Base-by-base conservation (phyloP, 2,329 filamentous ascomycete species). In the Sclerotinia sclerotiorum region DNA sequence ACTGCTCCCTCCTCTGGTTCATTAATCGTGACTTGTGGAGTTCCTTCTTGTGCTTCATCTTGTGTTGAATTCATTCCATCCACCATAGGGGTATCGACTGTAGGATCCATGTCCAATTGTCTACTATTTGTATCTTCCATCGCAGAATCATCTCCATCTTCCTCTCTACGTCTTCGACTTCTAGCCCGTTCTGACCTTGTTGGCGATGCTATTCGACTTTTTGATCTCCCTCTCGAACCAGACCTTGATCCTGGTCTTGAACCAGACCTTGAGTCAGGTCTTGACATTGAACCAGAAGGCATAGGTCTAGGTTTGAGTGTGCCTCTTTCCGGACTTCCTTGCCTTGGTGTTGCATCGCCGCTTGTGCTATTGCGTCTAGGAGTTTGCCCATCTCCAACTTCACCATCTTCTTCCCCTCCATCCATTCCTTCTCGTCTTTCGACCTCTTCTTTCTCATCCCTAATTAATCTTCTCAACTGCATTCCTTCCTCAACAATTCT, bases 371-470 rank as follows among this genome's bases (percentile, higher is more conserved):
- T 85, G 44, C 81, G 81, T 65, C 81, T 79, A 63, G 85, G 84
- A 49, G 84, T 87, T 56, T 82, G 80, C 15, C 82, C 84, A 2
- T 81, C 84, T 49, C 88, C 88, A 73, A 89, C 83, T 73, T 89
- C 83, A 5, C 81, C 83, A 70, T 85, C 89, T 21, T 83, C 86
- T 60, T 88, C 89, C 72, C 72, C 75, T 39, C 72, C 76, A 67
- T 88, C 88, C 87, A 93, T 93, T 42, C 92, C 93, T 79, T 96
- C 93, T 67, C 93, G 86, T 54, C 92, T 84, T 80, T 97, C 93
- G 0, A 95, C 92, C 80, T 97, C 93, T 78, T 97, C 94, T 81
- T 97, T 97, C 83, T 97, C 94, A 76, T 97, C 94, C 70, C 93
- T 88, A 76, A 98, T 97, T 78, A 96, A 84, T 61, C 92, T 85